A percentile compares a stretch with the other conserved stretches of the same genome.
Evolutionary conservation across 805 yeast species (phyloP).

Genomic region (Wickerhamiella australiensis): DNA sequence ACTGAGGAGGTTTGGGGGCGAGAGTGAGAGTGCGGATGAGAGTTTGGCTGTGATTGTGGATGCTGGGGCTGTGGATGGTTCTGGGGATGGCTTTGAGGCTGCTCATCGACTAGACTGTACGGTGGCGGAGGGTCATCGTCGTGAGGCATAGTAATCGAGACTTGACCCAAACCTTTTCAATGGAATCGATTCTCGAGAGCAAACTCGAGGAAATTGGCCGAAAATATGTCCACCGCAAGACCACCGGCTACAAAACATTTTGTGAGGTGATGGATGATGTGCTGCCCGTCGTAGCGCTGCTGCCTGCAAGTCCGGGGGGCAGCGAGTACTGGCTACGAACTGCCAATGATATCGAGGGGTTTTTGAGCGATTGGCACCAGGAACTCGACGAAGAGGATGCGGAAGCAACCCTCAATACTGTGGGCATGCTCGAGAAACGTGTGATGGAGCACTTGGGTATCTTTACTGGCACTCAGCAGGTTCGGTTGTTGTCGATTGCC

Average conservation of each 20-base stretch:
- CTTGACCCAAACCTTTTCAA: neutral
- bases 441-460: neutral
- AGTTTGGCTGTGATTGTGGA: neutral
- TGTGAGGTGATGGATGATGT: constrained; percentile 18
- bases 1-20: neutral
- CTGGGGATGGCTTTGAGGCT: neutral
- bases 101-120: constrained; percentile 1
- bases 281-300: constrained; percentile 33
- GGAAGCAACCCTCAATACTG: neutral
- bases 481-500: constrained; percentile 9
- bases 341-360: constrained; percentile 58
- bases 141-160: neutral
- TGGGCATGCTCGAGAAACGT: neutral
- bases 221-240: constrained; percentile 20
- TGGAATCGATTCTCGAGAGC: constrained; percentile 17
- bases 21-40: neutral
- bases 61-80: neutral
- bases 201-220: constrained; percentile 19
- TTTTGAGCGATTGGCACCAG: constrained; percentile 33
- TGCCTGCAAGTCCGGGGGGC: constrained; percentile 17
- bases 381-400: constrained; percentile 1
- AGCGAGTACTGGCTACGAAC: constrained; percentile 45
- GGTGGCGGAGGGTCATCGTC: neutral
- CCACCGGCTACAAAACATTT: constrained; percentile 17
- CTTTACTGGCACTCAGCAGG: constrained; percentile 8